Evolutionary conservation across 768 basidiomycete genomes (phyloP).

Genomic region (Hericium rajendrae): DNA sequence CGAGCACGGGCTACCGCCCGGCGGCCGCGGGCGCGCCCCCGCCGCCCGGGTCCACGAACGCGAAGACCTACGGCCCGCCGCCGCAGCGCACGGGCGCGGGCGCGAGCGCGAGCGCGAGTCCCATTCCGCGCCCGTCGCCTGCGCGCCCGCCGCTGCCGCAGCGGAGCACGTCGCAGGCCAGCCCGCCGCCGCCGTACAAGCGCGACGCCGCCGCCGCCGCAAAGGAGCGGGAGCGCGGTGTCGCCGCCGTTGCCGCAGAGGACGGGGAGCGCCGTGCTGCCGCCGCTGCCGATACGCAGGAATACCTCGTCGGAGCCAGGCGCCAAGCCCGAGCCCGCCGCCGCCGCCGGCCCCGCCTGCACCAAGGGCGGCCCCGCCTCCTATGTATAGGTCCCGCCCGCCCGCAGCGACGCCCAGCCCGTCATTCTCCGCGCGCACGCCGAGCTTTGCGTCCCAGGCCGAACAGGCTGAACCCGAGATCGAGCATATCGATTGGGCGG

Average conservation of each 20-base stretch:
- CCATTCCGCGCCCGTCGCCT: background rate
- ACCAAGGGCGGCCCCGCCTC: background rate
- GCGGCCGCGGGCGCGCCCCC: background rate
- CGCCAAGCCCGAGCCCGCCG: background rate
- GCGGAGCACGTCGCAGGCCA: background rate
- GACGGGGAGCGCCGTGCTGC: background rate
- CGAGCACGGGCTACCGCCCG: background rate
- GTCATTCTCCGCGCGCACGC: no score
- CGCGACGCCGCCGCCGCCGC: background rate
- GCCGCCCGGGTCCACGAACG: background rate
- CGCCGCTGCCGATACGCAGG: background rate
- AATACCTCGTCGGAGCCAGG: background rate
- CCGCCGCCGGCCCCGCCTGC: background rate
- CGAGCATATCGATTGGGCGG: slow-evolving; percentile 52
- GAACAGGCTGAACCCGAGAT: background rate
- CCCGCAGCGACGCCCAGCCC: no score
- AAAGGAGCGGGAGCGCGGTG: background rate
- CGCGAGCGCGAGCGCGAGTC: background rate
- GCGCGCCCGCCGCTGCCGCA: background rate
- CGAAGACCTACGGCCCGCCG: background rate
- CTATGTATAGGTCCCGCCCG: no score
- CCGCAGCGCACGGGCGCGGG: background rate
- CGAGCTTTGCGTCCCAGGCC: no score
- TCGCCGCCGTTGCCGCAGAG: background rate
- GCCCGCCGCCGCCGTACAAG: background rate